Evolutionary conservation across 768 basidiomycete species (phyloP).

Genomic region (Mycena chlorophos): DNA sequence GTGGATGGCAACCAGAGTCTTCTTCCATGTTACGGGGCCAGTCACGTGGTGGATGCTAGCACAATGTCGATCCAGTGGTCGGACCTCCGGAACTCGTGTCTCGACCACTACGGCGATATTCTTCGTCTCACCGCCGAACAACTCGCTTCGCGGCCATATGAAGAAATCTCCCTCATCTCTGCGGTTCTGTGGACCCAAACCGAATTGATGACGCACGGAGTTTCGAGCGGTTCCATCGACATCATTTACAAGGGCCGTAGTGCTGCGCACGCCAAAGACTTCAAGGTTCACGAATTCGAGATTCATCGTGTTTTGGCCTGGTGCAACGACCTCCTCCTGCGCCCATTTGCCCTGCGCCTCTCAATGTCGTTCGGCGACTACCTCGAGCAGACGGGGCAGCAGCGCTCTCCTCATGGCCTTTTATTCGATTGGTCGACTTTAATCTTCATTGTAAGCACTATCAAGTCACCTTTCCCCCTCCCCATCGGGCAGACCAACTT

Average conservation of each 20-base stretch:
- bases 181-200: constrained; percentile 66
- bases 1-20: constrained; percentile 19
- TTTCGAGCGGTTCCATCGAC: constrained; percentile 66
- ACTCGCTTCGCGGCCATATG: constrained; percentile 51
- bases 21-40: constrained; percentile 39
- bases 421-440: constrained; percentile 72
- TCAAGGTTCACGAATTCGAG: constrained; percentile 53
- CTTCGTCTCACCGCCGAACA: constrained; percentile 45
- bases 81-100: constrained; percentile 57
- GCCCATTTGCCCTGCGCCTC: constrained; percentile 38
- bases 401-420: constrained; percentile 44
- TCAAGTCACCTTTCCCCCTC: constrained; percentile 46
- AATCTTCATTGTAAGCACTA: constrained; percentile 56
- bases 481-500: constrained; percentile 41
- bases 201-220: constrained; percentile 65
- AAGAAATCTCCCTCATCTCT: constrained; percentile 67
- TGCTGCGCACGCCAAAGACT: constrained; percentile 30
- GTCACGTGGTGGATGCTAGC: constrained; percentile 38
- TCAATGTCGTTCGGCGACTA: constrained; percentile 56
- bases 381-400: constrained; percentile 47
- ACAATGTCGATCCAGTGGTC: constrained; percentile 54
- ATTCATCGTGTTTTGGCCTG: constrained; percentile 53
- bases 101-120: constrained; percentile 50
- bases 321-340: constrained; percentile 51
- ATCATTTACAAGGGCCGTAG: constrained; percentile 40